Conservation (phyloP, 306 rosid genomes). For the Cajanus cajan region DNA sequence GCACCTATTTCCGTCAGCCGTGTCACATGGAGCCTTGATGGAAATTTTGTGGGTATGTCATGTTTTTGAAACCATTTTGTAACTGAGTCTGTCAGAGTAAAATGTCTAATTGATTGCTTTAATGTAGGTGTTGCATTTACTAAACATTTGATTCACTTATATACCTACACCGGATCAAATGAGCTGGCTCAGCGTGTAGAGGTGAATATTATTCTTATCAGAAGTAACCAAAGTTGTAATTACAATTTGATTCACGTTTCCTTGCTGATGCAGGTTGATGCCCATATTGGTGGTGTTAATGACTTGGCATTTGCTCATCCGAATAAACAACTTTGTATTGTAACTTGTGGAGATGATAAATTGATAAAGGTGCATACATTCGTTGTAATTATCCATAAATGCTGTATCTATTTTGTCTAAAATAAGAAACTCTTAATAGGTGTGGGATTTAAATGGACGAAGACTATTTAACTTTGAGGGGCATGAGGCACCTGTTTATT, state of each 20-base stretch:
- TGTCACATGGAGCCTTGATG: conserved; percentile 90
- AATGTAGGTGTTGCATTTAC: conserved; percentile 79
- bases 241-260: conserved; percentile 31
- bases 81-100: background rate
- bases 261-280: conserved; percentile 60
- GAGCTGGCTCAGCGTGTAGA: conserved; percentile 66
- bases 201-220: conserved; percentile 49
- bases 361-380: conserved; percentile 64
- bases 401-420: conserved; percentile 31
- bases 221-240: conserved; percentile 25
- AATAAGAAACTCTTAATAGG: conserved; percentile 51
- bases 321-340: conserved; percentile 70
- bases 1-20: conserved; percentile 68
- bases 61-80: conserved; percentile 26
- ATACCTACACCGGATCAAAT: conserved; percentile 60
- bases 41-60: conserved; percentile 75
- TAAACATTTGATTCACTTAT: conserved; percentile 81
- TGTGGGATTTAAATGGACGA: conserved; percentile 76
- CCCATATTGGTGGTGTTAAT: conserved; percentile 83
- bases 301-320: conserved; percentile 94
- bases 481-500: conserved; percentile 83
- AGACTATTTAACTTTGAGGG: conserved; percentile 74
- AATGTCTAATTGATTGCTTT: conserved; percentile 39
- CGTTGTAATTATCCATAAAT: conserved; percentile 15
- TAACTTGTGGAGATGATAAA: conserved; percentile 91